These are phyloP conservation scores for Aspergillus saccharolyticus DNA, from an alignment of 495 filamentous ascomycete species.

Conservation along the genomic window DNA sequence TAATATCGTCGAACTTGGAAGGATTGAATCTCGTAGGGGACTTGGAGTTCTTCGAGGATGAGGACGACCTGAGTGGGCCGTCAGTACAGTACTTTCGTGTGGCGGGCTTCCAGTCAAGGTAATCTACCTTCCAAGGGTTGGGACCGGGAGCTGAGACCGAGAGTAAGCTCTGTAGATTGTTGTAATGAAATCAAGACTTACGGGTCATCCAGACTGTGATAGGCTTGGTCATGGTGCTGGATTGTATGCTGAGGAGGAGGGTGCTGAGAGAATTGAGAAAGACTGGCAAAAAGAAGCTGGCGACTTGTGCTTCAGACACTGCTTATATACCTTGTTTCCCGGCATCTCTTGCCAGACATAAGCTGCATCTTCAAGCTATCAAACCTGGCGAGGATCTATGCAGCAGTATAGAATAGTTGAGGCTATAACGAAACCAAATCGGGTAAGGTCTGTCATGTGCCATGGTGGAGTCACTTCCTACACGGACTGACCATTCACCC, in stretches of 20 bases:
- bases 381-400: too few species aligned
- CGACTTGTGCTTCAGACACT: too few species aligned
- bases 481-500: not conserved
- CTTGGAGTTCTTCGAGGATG: conserved; percentile 4
- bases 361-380: too few species aligned
- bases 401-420: too few species aligned
- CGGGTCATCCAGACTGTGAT: not conserved
- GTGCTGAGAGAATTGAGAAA: not conserved
- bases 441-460: not conserved
- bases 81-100: not conserved
- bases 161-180: not conserved
- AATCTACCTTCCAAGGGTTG: not conserved
- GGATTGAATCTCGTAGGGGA: not conserved
- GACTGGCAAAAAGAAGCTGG: too few species aligned
- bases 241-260: not conserved
- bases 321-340: too few species aligned
- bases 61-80: not conserved
- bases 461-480: not conserved
- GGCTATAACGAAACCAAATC: not conserved
- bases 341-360: too few species aligned
- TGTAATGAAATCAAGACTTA: not conserved
- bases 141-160: not conserved
- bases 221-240: not conserved
- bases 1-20: conserved; percentile 9
- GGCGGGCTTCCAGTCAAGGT: not conserved